phyloP scores from a whole-genome alignment of 1,284 basidiomycete species.

The Pyrrhoderma noxium region DNA sequence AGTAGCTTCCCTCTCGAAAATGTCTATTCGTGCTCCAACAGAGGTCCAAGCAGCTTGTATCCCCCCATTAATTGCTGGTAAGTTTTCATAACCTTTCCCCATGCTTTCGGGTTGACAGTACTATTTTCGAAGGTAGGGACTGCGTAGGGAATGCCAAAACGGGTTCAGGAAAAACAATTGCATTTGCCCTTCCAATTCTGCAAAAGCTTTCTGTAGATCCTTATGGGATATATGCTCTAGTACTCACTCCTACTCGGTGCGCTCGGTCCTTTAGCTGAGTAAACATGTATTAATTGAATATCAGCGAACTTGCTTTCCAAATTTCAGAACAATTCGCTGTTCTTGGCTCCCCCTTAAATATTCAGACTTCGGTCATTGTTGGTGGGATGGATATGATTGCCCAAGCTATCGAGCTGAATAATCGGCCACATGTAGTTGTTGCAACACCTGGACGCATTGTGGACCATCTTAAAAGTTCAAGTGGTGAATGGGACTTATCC shows the following conservation, averaged over 20 bases:
- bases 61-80: constrained; percentile 77
- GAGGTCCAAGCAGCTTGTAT: constrained; percentile 89
- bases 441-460: constrained; percentile 96
- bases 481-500: constrained; percentile 78
- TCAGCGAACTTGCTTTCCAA: constrained; percentile 92
- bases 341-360: constrained; percentile 73
- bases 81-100: background rate
- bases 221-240: constrained; percentile 88
- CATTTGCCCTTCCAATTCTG: constrained; percentile 93
- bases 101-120: constrained; percentile 14
- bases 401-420: constrained; percentile 83
- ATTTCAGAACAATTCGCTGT: constrained; percentile 95
- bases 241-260: constrained; percentile 90
- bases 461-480: constrained; percentile 79
- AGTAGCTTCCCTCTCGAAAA: constrained; percentile 62
- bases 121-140: constrained; percentile 59
- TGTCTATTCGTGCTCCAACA: constrained; percentile 85
- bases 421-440: constrained; percentile 88
- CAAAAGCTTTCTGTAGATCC: constrained; percentile 86
- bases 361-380: constrained; percentile 84
- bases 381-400: constrained; percentile 99
- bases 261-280: constrained; percentile 20
- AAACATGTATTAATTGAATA: constrained; percentile 1
- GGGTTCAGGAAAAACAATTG: constrained; percentile 96
- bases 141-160: constrained; percentile 98